Evolutionary conservation across 768 basidiomycete genomes (phyloP), one percentile per base, ranked within the genome.

Genomic region (Lactarius hatsudake): DNA sequence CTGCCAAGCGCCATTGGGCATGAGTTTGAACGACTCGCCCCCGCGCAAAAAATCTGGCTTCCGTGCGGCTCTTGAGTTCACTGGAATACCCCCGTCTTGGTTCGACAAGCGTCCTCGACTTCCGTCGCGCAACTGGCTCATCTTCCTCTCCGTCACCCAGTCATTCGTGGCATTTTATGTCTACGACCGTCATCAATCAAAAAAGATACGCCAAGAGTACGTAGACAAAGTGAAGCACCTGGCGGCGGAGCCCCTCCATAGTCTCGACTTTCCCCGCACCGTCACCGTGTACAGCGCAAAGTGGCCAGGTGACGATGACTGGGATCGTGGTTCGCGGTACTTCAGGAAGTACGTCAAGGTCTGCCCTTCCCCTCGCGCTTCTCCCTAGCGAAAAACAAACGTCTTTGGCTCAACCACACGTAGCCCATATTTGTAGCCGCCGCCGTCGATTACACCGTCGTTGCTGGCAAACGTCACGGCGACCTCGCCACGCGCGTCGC

Each of bases 331-430:
- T 64, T 80, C 93, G 76, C 88, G 83, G 79, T 93, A 94, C 81
- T 98, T 98, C 81, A 90, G 92, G 76, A 94, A 92, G 82, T 98
- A 97, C 79, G 87, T 98, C 81, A 96, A 97, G 90, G 97, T 97
- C 70, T 70, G 86, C 73, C 55, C 45, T 10, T 42, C 26, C 34
- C 42, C 58, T n/a, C 57, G 63, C 38, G 38, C 38, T 40, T 40
- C 62, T 62, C 48, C 71, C 62, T 70, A 53, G 56, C 59, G 55
- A 36, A 57, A 36, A 10, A 32, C n/a, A 57, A 57, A 48, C 48
- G 69, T 48, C 40, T 53, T 63, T 71, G 64, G 42, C 67, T 61
- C 42, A 60, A 53, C 55, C 56, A 61, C 65, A 30, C 34, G 36
- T 28, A 99, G 97, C 97, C 97, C 10, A 85, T 96, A 64, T 82